phyloP scores from a whole-genome alignment of 129 eudicot species.

The Centrapalus pauciflorus region DNA sequence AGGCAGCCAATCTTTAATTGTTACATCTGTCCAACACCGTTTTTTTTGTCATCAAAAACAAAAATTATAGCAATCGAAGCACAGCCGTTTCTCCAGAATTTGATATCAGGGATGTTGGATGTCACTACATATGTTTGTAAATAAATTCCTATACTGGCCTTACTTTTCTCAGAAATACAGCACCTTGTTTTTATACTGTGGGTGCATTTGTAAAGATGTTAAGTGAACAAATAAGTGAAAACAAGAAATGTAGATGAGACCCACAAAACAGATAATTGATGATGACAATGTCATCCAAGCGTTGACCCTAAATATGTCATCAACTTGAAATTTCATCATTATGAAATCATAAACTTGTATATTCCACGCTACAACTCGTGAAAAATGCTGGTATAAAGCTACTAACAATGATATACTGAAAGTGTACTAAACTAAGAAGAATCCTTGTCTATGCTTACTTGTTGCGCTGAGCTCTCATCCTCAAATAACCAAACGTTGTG shows the following conservation, averaged over 20 bases:
- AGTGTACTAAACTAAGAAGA: not conserved
- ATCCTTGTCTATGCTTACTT: conserved; percentile 41
- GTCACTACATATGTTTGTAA: too few species aligned
- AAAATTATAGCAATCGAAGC: not conserved
- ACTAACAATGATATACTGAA: not conserved
- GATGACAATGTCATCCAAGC: not conserved
- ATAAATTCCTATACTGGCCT: not conserved
- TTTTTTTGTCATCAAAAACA: not conserved
- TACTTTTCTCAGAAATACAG: not conserved
- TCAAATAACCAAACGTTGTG: conserved; percentile 55
- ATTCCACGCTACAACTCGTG: not conserved
- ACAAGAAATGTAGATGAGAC: not conserved
- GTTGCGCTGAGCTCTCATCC: conserved; percentile 64
- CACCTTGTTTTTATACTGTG: not conserved
- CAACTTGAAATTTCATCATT: not conserved
- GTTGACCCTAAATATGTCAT: not conserved
- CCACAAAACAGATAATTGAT: not conserved
- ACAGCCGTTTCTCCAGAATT: not conserved
- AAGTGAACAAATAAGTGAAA: not conserved
- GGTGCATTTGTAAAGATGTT: too few species aligned
- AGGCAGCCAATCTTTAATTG: not conserved
- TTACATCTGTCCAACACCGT: not conserved
- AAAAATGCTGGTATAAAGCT: not conserved
- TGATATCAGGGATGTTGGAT: not conserved
- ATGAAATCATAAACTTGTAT: not conserved